Percentiles rank a stretch among this genome's conserved stretches.
Evolutionary conservation across 2,329 filamentous ascomycete genomes (phyloP).

Genomic region (Diplocarpon rosae): DNA sequence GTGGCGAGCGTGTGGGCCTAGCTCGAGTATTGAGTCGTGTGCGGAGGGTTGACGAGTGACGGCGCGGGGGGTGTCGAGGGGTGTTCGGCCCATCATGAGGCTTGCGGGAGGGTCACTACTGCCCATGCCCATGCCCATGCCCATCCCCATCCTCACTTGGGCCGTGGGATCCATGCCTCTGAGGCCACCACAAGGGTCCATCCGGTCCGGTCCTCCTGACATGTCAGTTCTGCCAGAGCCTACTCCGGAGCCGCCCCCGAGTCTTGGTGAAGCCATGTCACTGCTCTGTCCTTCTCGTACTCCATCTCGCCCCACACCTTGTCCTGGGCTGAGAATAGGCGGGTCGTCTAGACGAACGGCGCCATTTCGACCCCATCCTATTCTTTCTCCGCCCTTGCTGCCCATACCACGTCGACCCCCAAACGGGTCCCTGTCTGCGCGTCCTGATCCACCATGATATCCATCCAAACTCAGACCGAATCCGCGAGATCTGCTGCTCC

Average conservation of each 20-base stretch:
- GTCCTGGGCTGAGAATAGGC: not conserved
- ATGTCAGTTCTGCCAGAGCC: not conserved
- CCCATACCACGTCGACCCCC: conserved; percentile 1
- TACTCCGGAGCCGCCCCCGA: not conserved
- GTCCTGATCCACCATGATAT: not conserved
- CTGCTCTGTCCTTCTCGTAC: not conserved
- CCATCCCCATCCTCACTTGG: not conserved
- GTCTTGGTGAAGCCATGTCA: not conserved
- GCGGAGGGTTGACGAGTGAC: not conserved
- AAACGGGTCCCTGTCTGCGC: not conserved
- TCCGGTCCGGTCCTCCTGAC: not conserved
- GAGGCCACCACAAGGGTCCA: not conserved
- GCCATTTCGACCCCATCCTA: conserved; percentile 3
- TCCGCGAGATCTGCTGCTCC: not conserved
- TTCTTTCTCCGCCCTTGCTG: conserved; percentile 1
- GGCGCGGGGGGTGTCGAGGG: not conserved
- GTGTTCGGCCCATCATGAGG: not conserved
- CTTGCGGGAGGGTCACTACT: not conserved
- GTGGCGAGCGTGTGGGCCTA: not conserved
- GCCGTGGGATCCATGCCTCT: not conserved
- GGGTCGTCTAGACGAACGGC: conserved; percentile 6
- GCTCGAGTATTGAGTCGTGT: not conserved
- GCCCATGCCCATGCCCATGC: not conserved
- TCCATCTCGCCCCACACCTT: not conserved
- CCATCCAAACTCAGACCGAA: not conserved